phyloP scores from a whole-genome alignment of 2,329 filamentous ascomycete species.

The Botryotinia convoluta region DNA sequence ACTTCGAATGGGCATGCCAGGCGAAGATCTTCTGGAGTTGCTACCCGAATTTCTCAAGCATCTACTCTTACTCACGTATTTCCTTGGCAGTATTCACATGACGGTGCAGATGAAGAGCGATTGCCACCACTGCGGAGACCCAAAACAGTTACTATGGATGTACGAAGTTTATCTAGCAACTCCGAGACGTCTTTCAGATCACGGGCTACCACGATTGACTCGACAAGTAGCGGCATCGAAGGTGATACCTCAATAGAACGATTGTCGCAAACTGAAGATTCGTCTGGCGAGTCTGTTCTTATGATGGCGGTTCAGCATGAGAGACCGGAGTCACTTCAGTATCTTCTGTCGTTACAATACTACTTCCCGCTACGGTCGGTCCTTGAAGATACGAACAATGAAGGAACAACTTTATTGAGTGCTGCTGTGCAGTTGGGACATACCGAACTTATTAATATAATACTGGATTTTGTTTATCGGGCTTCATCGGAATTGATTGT shows the following conservation, averaged over 20 bases:
- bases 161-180: slow-evolving; percentile 80
- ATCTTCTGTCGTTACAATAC: slow-evolving; percentile 72
- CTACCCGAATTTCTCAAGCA: slow-evolving; percentile 31
- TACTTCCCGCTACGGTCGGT: slow-evolving; percentile 72
- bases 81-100: slow-evolving; percentile 71
- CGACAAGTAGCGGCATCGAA: slow-evolving; percentile 69
- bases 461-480: slow-evolving; percentile 69
- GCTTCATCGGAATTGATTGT: slow-evolving; percentile 56
- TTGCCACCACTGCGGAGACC: slow-evolving; percentile 34
- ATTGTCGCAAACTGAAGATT: slow-evolving; percentile 67
- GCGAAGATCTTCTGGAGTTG: slow-evolving; percentile 28
- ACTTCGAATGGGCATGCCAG: slow-evolving; percentile 29
- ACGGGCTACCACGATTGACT: slow-evolving; percentile 73
- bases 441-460: slow-evolving; percentile 67
- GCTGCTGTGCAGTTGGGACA: slow-evolving; percentile 86
- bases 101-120: slow-evolving; percentile 40
- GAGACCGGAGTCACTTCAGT: slow-evolving; percentile 69
- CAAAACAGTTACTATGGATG: slow-evolving; percentile 79
- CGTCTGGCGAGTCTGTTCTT: slow-evolving; percentile 75
- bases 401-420: slow-evolving; percentile 84
- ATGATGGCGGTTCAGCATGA: slow-evolving; percentile 82
- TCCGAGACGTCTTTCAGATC: slow-evolving; percentile 84
- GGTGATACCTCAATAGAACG: slow-evolving; percentile 83
- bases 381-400: slow-evolving; percentile 81
- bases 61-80: slow-evolving; percentile 75